Evolutionary conservation across 331 rosid species (phyloP).

Genomic region (Dryas integrifolia): DNA sequence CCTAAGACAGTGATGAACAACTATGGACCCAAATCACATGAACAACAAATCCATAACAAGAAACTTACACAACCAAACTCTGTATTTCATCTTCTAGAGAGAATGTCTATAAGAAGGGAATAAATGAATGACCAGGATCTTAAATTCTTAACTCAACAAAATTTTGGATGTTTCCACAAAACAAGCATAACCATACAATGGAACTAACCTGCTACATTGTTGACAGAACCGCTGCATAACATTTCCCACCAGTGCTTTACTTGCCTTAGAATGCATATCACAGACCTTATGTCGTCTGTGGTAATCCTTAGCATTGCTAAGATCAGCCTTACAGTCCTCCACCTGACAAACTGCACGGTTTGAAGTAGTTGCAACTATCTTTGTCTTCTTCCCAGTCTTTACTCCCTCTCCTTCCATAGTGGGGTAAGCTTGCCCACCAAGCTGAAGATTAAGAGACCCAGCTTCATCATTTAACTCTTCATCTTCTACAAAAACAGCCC

Average conservation of each 20-base stretch:
- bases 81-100: background rate
- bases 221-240: conserved; percentile 88
- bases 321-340: conserved; percentile 76
- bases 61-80: conserved; percentile 18
- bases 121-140: background rate
- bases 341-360: conserved; percentile 82
- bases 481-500: conserved; percentile 43
- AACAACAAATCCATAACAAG: background rate
- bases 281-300: conserved; percentile 91
- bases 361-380: conserved; percentile 46
- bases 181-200: background rate
- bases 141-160: too few relatives aligned
- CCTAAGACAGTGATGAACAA: background rate
- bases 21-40: background rate
- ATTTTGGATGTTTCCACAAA: background rate
- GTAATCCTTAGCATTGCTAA: conserved; percentile 67
- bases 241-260: conserved; percentile 66
- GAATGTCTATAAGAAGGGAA: background rate
- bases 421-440: conserved; percentile 60
- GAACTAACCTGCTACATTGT: conserved; percentile 84
- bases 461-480: conserved; percentile 44
- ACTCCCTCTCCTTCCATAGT: conserved; percentile 52
- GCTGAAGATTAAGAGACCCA: conserved; percentile 57
- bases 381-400: conserved; percentile 65
- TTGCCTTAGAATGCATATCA: conserved; percentile 76